Evolutionary conservation across 176 grass and related monocot genomes (phyloP), one percentile per base, ranked within the genome.

Genomic region (Bromus sterilis): DNA sequence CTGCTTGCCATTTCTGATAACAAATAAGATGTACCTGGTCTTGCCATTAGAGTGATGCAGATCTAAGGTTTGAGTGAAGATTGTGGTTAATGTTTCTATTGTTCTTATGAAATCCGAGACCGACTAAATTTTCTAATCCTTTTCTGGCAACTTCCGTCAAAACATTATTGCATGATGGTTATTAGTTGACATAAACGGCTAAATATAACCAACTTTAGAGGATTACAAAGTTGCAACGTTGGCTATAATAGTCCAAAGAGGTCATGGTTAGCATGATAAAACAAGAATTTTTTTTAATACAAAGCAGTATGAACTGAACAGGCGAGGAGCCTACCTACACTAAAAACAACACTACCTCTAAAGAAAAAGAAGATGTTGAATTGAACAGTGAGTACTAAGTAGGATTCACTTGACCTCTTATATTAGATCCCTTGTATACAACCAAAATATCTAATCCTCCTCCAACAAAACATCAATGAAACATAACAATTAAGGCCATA

Each of bases 1-100:
- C 63, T 86, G 74, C 66, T 69, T 59, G 55, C 80, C 36, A 44
- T 72, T 82, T 72, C 51, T 49, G 56, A 64, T 51, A 28, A 34
- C 20, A 69, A 86, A 86, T 86, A 40, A 80, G 34, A 39, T 34
- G 55, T 71, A 49, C 44, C 69, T 44, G 16, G 21, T 60, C 37
- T 80, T 49, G 40, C 46, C 59, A 24, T 32, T 65, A 63, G 20
- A 79, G 43, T 44, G 20, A 64, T 66, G 40, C 53, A 6, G 2
- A 26, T 13, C 40, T 29, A 71, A 71, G 26, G 40, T 71, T 71
- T 71, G 68, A 71, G 68, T 72, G 40, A 72, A 69, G 66, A 69
- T 30, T 72, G 9, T 72, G 68, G 29, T 29, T 71, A 71, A 66
- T 44, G 40, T 72, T 16, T 32, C 36, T 46, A 44, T 23, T 37